Evolutionary conservation across 805 yeast genomes (phyloP).

Genomic region (Candida vartiovaarae): DNA sequence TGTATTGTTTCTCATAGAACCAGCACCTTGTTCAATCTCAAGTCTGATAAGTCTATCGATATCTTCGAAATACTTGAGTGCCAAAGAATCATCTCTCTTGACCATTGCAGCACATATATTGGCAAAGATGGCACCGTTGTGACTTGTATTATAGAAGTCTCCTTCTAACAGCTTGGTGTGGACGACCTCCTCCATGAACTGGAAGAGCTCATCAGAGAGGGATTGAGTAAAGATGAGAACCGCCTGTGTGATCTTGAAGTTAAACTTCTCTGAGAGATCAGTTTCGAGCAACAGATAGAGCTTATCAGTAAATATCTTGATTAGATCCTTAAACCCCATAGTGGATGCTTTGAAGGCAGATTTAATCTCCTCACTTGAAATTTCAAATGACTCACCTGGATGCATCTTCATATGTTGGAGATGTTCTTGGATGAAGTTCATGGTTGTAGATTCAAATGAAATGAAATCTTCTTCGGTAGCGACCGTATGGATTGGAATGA

Average conservation of each 20-base stretch:
- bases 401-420: conserved; percentile 38
- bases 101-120: conserved; percentile 68
- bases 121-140: conserved; percentile 61
- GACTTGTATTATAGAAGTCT: conserved; percentile 44
- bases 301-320: conserved; percentile 49
- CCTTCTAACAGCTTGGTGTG: conserved; percentile 38
- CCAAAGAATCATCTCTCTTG: conserved; percentile 38
- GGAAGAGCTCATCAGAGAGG: conserved; percentile 48
- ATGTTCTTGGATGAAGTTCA: conserved; percentile 61
- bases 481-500: conserved; percentile 64
- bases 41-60: conserved; percentile 42
- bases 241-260: conserved; percentile 35
- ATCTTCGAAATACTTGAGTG: conserved; percentile 20
- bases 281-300: conserved; percentile 57
- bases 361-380: conserved; percentile 40
- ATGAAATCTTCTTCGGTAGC: conserved; percentile 32
- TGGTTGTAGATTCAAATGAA: conserved; percentile 32
- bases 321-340: conserved; percentile 55
- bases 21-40: conserved; percentile 78
- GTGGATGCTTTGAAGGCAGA: conserved; percentile 68
- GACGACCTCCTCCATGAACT: conserved; percentile 32
- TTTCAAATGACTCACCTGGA: conserved; percentile 27
- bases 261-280: conserved; percentile 30
- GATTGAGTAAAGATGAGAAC: conserved; percentile 50
- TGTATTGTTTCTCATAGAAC: conserved; percentile 54